Percentiles rank a stretch among this genome's conserved stretches.
Conservation (phyloP, 345 rosid species). For the Erysimum cheiranthoides region DNA sequence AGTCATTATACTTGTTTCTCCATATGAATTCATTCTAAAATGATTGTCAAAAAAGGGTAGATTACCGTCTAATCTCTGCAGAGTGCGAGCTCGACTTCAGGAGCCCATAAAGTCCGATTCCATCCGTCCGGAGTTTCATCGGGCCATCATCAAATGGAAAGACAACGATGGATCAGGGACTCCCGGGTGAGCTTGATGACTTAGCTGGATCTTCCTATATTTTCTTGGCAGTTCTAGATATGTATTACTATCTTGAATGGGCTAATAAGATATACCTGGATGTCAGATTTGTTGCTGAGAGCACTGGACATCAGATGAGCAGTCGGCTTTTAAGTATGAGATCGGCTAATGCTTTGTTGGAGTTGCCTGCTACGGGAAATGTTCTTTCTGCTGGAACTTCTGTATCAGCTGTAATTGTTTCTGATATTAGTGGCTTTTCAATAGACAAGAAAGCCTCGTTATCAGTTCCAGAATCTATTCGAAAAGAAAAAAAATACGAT, state of each 20-base stretch:
- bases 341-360: conserved; percentile 87
- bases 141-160: conserved; percentile 75
- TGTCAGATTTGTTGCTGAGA: conserved; percentile 88
- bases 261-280: conserved; percentile 30
- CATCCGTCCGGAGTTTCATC: conserved; percentile 72
- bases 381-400: conserved; percentile 75
- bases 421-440: conserved; percentile 56
- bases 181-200: conserved; percentile 66
- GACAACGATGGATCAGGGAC: conserved; percentile 83
- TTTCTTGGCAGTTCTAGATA: conserved; percentile 11
- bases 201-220: conserved; percentile 10
- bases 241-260: conserved; percentile 12
- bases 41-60: not conserved
- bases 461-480: conserved; percentile 47
- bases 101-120: conserved; percentile 73
- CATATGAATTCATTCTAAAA: not conserved
- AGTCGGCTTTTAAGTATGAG: conserved; percentile 94
- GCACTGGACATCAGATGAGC: conserved; percentile 92
- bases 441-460: conserved; percentile 35
- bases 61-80: conserved; percentile 38
- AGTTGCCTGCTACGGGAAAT: conserved; percentile 71
- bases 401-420: conserved; percentile 70
- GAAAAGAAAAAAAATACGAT: conserved; percentile 44
- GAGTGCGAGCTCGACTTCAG: conserved; percentile 77
- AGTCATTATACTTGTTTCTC: conserved; percentile 18